Evolutionary conservation across 176 grass and related monocot species (phyloP).

Genomic region (Chloris gayana): DNA sequence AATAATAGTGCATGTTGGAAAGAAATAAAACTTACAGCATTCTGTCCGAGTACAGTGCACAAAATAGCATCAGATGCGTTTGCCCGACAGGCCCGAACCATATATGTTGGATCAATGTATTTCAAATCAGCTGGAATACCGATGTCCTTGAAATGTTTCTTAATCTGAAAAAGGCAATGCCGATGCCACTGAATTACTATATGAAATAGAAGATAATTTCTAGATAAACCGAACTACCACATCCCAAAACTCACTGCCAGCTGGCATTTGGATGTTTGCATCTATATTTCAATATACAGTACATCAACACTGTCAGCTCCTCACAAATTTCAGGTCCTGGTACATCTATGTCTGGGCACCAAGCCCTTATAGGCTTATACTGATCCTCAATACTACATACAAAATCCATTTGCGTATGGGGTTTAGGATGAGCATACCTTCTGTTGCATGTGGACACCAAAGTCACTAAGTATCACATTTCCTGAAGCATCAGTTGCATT

Average conservation of each 20-base stretch:
- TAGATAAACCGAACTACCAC: neutral
- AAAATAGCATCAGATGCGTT: constrained; percentile 99
- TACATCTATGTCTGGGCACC: neutral
- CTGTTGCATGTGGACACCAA: constrained; percentile 93
- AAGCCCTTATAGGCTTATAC: neutral
- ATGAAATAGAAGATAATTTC: neutral
- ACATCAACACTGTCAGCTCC: neutral
- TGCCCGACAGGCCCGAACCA: constrained; percentile 87
- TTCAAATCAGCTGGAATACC: constrained; percentile 84
- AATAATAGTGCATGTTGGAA: neutral
- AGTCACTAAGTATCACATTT: constrained; percentile 85
- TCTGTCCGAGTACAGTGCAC: constrained; percentile 95
- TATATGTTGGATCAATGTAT: constrained; percentile 97
- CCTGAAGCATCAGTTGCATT: constrained; percentile 91
- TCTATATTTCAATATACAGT: neutral
- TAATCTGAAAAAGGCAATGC: constrained; percentile 66
- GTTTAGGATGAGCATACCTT: constrained; percentile 51
- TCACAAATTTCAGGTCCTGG: neutral
- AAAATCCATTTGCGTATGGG: neutral
- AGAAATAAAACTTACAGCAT: constrained; percentile 69
- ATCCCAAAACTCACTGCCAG: neutral
- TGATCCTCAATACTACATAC: neutral
- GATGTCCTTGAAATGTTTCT: constrained; percentile 92
- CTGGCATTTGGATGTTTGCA: neutral
- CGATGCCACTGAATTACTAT: constrained; percentile 13